Evolutionary conservation across 2,329 filamentous ascomycete species (phyloP).

Genomic region (Monilinia polystroma): DNA sequence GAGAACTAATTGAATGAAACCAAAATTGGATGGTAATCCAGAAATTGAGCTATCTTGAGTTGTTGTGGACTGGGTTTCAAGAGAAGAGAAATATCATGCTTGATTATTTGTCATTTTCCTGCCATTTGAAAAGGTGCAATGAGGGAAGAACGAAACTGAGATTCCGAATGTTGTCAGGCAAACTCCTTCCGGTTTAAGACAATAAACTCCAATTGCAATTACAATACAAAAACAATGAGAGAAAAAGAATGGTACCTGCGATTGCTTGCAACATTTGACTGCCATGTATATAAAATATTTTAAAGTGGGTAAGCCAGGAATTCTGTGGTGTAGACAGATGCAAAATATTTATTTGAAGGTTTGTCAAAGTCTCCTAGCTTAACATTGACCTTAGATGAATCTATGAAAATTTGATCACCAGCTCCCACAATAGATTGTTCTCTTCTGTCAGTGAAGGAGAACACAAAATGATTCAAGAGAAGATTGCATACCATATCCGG

Average conservation of each 20-base stretch:
- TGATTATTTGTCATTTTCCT: background rate
- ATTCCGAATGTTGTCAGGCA: background rate
- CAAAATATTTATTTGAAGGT: background rate
- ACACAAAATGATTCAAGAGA: too few species aligned
- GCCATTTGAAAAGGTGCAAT: background rate
- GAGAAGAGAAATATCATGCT: background rate
- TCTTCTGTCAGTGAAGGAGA: background rate
- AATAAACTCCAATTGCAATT: background rate
- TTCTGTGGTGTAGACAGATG: background rate
- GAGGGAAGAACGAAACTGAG: constrained; percentile 4
- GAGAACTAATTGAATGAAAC: background rate
- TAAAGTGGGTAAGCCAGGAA: background rate
- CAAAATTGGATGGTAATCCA: constrained; percentile 5
- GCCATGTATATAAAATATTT: background rate
- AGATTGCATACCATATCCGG: background rate
- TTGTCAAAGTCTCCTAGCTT: background rate
- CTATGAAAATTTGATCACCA: background rate
- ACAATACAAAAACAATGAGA: background rate
- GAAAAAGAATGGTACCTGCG: background rate
- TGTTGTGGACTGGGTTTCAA: background rate
- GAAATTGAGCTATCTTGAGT: background rate
- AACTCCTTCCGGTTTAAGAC: background rate
- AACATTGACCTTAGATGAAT: background rate
- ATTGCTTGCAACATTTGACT: too few species aligned
- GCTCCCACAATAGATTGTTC: background rate